Conservation (phyloP, 2,329 filamentous ascomycete species). For the Fusarium sp. region DNA sequence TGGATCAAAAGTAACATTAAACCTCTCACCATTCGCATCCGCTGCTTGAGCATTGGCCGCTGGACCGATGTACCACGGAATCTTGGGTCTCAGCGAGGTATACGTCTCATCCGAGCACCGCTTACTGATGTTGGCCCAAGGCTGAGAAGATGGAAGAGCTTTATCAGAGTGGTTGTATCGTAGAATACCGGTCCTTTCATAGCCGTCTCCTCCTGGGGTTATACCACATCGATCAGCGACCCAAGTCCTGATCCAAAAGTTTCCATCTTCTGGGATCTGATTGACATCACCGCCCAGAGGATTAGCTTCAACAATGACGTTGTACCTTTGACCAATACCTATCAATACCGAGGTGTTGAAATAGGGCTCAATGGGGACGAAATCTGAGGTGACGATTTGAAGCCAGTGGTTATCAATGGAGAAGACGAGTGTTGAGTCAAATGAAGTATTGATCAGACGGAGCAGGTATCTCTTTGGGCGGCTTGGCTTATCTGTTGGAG, state of each 20-base stretch:
- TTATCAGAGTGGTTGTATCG: constrained; percentile 20
- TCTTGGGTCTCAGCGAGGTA: constrained; percentile 19
- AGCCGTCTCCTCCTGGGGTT: not conserved
- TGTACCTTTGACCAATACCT: constrained; percentile 35
- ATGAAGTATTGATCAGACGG: constrained; percentile 34
- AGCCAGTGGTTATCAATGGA: constrained; percentile 39
- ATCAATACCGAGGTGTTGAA: constrained; percentile 20
- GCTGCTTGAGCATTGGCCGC: constrained; percentile 20
- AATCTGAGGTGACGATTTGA: constrained; percentile 26
- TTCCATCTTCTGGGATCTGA: constrained; percentile 17
- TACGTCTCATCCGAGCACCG: constrained; percentile 33
- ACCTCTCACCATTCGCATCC: constrained; percentile 11
- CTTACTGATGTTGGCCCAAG: constrained; percentile 15
- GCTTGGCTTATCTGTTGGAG: constrained; percentile 25
- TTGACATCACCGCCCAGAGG: constrained; percentile 18
- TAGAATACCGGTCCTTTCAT: constrained; percentile 32
- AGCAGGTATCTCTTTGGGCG: constrained; percentile 27
- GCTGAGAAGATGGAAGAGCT: not conserved
- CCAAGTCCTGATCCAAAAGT: constrained; percentile 40
- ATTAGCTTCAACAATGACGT: constrained; percentile 32
- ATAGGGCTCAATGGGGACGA: constrained; percentile 34
- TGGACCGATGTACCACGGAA: constrained; percentile 33
- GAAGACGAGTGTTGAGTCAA: constrained; percentile 36
- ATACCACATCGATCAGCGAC: not conserved
- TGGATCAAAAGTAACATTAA: constrained; percentile 25